These are phyloP conservation scores for Akebia trifoliata DNA, from an alignment of 164 flowering plant genomes.

Conservation along the genomic window DNA sequence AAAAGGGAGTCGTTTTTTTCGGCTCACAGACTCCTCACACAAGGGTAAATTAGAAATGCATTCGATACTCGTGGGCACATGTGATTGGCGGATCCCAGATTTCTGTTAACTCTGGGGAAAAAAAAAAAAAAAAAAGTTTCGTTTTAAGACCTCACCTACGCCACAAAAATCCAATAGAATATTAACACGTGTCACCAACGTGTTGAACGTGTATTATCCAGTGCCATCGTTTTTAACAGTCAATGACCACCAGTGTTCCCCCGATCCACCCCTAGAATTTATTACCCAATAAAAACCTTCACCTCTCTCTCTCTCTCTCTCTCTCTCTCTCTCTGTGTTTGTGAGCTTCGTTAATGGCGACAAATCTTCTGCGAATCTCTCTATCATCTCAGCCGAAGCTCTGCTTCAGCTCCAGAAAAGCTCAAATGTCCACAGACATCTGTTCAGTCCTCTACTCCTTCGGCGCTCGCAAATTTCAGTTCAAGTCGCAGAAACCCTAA, in stretches of 20 bases:
- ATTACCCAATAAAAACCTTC: background rate
- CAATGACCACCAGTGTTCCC: background rate
- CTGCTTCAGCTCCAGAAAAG: slow-evolving; percentile 8
- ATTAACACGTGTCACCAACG: background rate
- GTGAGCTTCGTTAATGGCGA: slow-evolving; percentile 21
- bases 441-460: slow-evolving; percentile 11
- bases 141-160: background rate
- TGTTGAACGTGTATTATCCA: slow-evolving; percentile 4
- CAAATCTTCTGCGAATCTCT: slow-evolving; percentile 27
- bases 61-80: too few relatives aligned
- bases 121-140: background rate
- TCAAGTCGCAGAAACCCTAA: slow-evolving; percentile 1
- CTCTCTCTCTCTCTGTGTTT: background rate
- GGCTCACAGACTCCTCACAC: too few relatives aligned
- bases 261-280: background rate
- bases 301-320: slow-evolving; percentile 9
- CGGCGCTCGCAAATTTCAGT: slow-evolving; percentile 1
- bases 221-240: background rate
- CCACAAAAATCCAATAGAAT: background rate
- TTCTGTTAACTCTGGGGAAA: background rate
- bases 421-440: background rate
- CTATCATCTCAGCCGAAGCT: slow-evolving; percentile 23
- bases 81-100: too few relatives aligned
- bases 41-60: too few relatives aligned
- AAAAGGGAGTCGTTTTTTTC: too few relatives aligned